Evolutionary conservation across 75 land plant species (phyloP), one percentile per base, ranked within the genome.

Genomic region (Picea glauca): DNA sequence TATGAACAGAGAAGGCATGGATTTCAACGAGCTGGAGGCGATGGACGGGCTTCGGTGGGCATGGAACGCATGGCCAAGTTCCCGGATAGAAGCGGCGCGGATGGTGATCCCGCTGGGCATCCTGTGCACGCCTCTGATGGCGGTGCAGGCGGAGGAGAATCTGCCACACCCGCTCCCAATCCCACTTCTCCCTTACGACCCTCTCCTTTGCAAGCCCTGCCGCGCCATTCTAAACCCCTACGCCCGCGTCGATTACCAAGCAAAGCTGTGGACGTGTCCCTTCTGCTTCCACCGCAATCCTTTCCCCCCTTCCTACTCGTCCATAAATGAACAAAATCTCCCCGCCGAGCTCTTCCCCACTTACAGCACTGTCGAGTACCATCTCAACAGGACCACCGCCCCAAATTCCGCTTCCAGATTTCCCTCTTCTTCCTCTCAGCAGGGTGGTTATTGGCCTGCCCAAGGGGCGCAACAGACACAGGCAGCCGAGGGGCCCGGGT

Each of bases 291-390:
- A 54, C 40, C 85, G 84, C 72, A 91, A 91, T 63, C 58, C 81
- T 32, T 91, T 98, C 58, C 99, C 99, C 13, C 74, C 82, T 8
- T 81, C 91, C 59, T 91, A 96, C 76, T 58, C 85, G 26, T 80
- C 80, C 23, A 87, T 94, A 81, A 83, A 76, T 32, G 90, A 96
- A 26, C 68, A 84, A 84, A 95, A 88, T 73, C 88, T 98, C 57
- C 99, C 99, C 38, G 89, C 96, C 23, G 99, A 95, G 91, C 89
- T 98, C 18, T 95, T 91, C 79, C 94, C 96, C 61, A 87, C 91
- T 14, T 87, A 92, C 72, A 80, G 85, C 80, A 79, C 90, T 23
- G 98, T 96, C 12, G 99, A 96, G 79, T 96, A 96, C 50, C 75
- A 58, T 8, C 77, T 84, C 61, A 38, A 70, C 23, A 70, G 76